Percentiles rank a stretch among this genome's conserved stretches.
These are phyloP conservation scores for Neurospora sp. DNA, from an alignment of 495 filamentous ascomycete genomes.

Conservation along the genomic window DNA sequence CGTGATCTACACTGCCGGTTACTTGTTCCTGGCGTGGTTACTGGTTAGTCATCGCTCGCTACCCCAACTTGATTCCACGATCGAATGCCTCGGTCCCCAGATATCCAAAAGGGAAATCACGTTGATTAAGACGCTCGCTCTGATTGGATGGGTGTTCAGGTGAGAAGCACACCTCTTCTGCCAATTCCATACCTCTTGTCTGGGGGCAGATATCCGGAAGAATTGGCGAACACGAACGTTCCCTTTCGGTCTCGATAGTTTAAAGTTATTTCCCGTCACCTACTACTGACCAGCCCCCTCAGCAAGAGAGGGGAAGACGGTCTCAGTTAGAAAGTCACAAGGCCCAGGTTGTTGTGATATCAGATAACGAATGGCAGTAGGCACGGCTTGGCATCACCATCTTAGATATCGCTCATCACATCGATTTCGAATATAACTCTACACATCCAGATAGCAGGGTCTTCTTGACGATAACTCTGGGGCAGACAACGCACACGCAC, in stretches of 20 bases:
- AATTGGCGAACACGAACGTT: neutral
- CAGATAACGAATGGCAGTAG: neutral
- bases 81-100: neutral
- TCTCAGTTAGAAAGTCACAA: neutral
- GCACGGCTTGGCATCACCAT: neutral
- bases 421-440: neutral
- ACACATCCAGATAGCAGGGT: neutral
- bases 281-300: neutral
- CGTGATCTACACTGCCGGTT: neutral
- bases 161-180: neutral
- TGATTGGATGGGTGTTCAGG: neutral
- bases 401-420: neutral
- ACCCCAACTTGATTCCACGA: neutral
- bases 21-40: neutral
- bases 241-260: neutral
- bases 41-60: neutral
- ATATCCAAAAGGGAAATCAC: neutral
- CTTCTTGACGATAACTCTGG: neutral
- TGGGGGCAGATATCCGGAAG: neutral
- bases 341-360: neutral
- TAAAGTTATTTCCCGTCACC: neutral
- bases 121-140: neutral
- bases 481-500: neutral
- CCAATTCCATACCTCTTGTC: neutral
- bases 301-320: neutral